Base-by-base conservation (phyloP, 2,329 filamentous ascomycete species). In the Colletotrichum theobromicola region DNA sequence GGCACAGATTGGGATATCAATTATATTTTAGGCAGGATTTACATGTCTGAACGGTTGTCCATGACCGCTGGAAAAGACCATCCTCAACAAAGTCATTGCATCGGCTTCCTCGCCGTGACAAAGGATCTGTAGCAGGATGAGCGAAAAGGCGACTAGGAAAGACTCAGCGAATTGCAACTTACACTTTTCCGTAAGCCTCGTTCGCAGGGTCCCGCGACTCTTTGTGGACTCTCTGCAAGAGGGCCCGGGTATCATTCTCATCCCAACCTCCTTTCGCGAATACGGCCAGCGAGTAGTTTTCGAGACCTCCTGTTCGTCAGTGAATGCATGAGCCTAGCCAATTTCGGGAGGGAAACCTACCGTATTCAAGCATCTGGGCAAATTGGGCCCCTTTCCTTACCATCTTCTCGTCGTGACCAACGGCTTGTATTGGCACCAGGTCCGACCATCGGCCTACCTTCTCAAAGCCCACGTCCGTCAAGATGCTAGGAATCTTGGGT, bases 401-500 rank as follows among this genome's bases (percentile, higher is more conserved):
- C 75, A 83, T 80, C 67, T 85, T 80, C 9, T 84, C 82, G 64
- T 87, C 86, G 28, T 80, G 80, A 0, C 84, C 83, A 82, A 85
- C 86, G 42, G 79, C 79, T 13, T 83, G 82, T 24, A 87, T 77
- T 1, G 86, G 86, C 30, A 87, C 74, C 77, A 85, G 84, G 76
- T 87, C 85, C 24, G 80, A 83, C 15, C 83, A 79, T 75, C 87
- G 84, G 0, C 82, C 79, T 24, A 86, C 81, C 35, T 78, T 79
- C 61, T 86, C 85, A 67, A 85, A 86, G n/a, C 85, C 85, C 5
- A 84, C 76, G 0, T 82, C 80, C 5, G 81, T 70, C 18, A 87
- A 78, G 77, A 81, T 84, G 10, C 78, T 78, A 8, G 82, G 78
- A 2, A 84, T 80, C 21, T 78, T 80, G 5, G 84, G 83, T 15